Percentiles rank a stretch among this genome's conserved stretches.
Conservation (phyloP, 2,329 filamentous ascomycete genomes). For the Talaromyces sp. region DNA sequence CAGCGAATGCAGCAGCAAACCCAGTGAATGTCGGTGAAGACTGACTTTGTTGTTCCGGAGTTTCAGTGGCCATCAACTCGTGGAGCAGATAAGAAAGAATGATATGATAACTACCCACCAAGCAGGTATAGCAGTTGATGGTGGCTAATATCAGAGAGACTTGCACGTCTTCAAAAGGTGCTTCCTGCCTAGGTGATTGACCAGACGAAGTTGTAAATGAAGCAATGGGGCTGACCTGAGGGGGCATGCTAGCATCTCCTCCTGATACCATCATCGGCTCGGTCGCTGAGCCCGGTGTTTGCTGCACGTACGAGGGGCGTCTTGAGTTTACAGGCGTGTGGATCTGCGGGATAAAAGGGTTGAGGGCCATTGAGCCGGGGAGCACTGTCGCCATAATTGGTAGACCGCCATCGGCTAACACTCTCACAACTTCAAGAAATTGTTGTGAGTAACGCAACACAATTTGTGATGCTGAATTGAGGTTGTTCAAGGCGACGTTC, state of each 20-base stretch:
- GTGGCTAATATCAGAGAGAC: slow-evolving; percentile 14
- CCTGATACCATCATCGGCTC: background rate
- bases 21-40: slow-evolving; percentile 12
- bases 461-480: slow-evolving; percentile 9
- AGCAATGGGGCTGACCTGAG: background rate
- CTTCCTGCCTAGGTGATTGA: background rate
- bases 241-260: background rate
- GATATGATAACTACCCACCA: slow-evolving; percentile 17
- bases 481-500: slow-evolving; percentile 14
- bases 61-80: slow-evolving; percentile 8
- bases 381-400: background rate
- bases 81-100: slow-evolving; percentile 18
- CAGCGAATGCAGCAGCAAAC: slow-evolving; percentile 3
- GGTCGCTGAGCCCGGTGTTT: background rate
- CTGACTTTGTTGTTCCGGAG: slow-evolving; percentile 8
- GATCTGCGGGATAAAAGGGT: background rate
- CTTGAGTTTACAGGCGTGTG: slow-evolving; percentile 14
- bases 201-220: background rate
- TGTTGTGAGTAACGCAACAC: slow-evolving; percentile 15
- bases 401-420: slow-evolving; percentile 1
- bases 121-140: slow-evolving; percentile 19
- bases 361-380: background rate
- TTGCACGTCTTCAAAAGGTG: slow-evolving; percentile 14
- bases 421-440: slow-evolving; percentile 9
- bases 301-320: slow-evolving; percentile 12